Evolutionary conservation across 2,329 filamentous ascomycete genomes (phyloP).

Genomic region (Botryosphaeria dothidea): DNA sequence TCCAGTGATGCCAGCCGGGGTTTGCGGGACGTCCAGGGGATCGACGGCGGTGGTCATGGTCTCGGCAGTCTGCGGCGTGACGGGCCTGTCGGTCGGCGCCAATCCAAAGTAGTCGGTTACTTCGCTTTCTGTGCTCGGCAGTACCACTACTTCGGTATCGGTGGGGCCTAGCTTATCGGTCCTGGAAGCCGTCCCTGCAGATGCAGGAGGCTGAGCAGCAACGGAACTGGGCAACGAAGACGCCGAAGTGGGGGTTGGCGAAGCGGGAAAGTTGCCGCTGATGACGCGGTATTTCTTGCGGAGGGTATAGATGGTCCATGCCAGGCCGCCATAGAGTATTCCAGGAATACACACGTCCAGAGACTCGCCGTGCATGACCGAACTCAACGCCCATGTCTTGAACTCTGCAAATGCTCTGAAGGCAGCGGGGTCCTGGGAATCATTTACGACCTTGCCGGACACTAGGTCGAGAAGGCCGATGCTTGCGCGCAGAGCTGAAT

Average conservation of each 20-base stretch:
- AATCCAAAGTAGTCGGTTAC: constrained; percentile 46
- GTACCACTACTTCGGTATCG: neutral
- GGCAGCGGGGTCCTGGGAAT: constrained; percentile 26
- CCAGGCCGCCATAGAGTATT: constrained; percentile 63
- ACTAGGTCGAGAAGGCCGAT: constrained; percentile 59
- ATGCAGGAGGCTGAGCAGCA: constrained; percentile 1
- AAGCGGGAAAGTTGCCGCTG: constrained; percentile 48
- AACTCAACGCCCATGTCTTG: constrained; percentile 67
- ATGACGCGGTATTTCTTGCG: constrained; percentile 69
- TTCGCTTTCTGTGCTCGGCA: constrained; percentile 26
- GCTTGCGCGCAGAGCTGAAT: constrained; percentile 63
- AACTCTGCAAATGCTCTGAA: constrained; percentile 50
- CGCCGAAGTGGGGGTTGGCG: neutral
- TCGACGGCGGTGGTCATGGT: neutral
- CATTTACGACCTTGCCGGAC: constrained; percentile 47
- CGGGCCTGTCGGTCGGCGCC: constrained; percentile 20
- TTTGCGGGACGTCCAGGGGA: neutral
- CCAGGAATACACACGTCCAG: constrained; percentile 51
- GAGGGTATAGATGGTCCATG: constrained; percentile 71
- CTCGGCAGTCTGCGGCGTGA: neutral
- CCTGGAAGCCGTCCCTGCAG: constrained; percentile 10
- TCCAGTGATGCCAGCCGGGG: neutral
- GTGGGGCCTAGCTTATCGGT: neutral
- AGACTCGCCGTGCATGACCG: constrained; percentile 54
- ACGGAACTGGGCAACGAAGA: constrained; percentile 4